These are phyloP conservation scores for Cephalotrichum gorgonifer DNA, from an alignment of 2,329 filamentous ascomycete genomes.

Conservation along the genomic window DNA sequence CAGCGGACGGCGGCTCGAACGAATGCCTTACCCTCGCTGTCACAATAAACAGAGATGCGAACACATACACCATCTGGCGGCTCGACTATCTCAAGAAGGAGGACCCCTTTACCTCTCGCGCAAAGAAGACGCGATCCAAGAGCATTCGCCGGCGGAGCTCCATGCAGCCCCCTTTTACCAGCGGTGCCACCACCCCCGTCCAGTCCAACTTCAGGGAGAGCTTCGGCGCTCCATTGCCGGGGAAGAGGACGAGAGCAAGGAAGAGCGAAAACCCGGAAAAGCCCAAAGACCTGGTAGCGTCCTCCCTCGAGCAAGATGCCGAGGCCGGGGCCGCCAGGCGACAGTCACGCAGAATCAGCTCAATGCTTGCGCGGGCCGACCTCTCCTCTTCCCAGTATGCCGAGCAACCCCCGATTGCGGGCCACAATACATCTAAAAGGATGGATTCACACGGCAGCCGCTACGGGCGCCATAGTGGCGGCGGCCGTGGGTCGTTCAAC, in stretches of 20 bases:
- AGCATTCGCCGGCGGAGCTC: conserved; percentile 47
- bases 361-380: conserved; percentile 77
- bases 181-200: conserved; percentile 69
- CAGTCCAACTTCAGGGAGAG: conserved; percentile 65
- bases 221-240: conserved; percentile 50
- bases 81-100: conserved; percentile 66
- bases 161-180: conserved; percentile 58
- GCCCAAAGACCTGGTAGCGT: conserved; percentile 45
- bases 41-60: conserved; percentile 68
- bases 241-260: conserved; percentile 33
- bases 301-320: conserved; percentile 61
- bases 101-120: conserved; percentile 38
- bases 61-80: conserved; percentile 76
- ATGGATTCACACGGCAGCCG: conserved; percentile 66
- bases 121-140: conserved; percentile 34
- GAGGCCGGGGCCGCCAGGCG: conserved; percentile 39
- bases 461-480: conserved; percentile 50
- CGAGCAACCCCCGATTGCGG: conserved; percentile 43
- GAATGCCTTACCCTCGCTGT: conserved; percentile 61
- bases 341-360: conserved; percentile 75
- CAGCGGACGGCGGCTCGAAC: conserved; percentile 22
- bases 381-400: conserved; percentile 77
- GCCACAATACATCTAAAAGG: conserved; percentile 41
- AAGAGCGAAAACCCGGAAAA: conserved; percentile 42
- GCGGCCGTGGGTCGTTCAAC: conserved; percentile 25